phyloP scores from a whole-genome alignment of 148 eudicot species.

The Vaccinium darrowii region DNA sequence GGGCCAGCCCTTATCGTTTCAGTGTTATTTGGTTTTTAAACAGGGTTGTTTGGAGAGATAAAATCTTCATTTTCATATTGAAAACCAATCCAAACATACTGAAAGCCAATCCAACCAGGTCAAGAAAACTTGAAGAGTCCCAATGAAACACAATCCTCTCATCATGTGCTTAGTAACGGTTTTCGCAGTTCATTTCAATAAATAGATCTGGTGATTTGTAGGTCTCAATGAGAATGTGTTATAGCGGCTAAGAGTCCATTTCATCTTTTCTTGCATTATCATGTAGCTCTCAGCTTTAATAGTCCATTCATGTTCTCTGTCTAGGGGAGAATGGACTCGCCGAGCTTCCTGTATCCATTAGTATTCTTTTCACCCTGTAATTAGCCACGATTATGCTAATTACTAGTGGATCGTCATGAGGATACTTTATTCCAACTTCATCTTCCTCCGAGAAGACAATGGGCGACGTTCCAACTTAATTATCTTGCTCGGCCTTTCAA shows the following conservation, averaged over 20 bases:
- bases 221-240: not conserved
- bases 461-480: no score
- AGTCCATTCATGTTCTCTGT: not conserved
- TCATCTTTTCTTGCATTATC: constrained; percentile 2
- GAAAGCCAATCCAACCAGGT: not conserved
- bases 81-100: not conserved
- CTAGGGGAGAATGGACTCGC: not conserved
- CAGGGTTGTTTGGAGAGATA: not conserved
- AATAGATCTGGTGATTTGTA: not conserved
- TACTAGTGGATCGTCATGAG: no score
- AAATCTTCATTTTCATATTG: not conserved
- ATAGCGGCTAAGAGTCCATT: not conserved
- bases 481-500: no score
- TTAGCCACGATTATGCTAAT: no score
- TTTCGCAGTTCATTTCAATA: not conserved
- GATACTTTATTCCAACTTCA: no score
- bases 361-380: no score
- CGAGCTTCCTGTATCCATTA: no score
- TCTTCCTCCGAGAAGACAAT: no score
- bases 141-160: not conserved
- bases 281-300: not conserved
- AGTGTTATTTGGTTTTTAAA: not conserved
- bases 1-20: not conserved
- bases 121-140: not conserved
- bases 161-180: no score